Evolutionary conservation across 345 rosid genomes (phyloP).

Genomic region (Syzygium jambos): DNA sequence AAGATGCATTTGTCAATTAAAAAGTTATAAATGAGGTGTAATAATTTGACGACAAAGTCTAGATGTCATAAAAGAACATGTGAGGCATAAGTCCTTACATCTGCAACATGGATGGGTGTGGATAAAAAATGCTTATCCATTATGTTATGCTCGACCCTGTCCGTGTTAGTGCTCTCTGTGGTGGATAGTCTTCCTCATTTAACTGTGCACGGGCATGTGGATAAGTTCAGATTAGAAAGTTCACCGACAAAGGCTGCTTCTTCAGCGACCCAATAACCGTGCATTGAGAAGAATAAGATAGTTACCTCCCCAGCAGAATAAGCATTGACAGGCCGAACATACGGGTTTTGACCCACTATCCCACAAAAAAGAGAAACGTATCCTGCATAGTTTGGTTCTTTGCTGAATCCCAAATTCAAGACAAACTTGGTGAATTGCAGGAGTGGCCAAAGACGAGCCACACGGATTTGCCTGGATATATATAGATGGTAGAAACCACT

Average conservation of each 20-base stretch:
- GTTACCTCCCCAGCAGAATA: not conserved
- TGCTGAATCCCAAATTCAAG: not conserved
- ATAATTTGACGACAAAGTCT: not conserved
- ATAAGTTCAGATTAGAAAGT: not conserved
- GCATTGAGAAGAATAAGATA: not conserved
- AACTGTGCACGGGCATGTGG: not conserved
- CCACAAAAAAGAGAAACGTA: not conserved
- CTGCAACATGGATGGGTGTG: not conserved
- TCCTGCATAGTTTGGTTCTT: not conserved
- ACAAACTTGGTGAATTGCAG: not conserved
- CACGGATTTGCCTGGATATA: not conserved
- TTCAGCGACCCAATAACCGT: not conserved
- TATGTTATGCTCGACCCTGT: not conserved
- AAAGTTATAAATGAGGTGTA: not conserved
- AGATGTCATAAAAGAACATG: not conserved
- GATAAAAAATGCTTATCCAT: constrained; percentile 1
- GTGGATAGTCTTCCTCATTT: not conserved
- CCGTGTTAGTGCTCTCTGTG: not conserved
- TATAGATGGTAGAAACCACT: too few species aligned
- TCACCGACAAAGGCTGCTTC: not conserved
- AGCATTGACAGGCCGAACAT: not conserved
- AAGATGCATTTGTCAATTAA: not conserved
- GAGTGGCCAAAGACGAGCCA: not conserved
- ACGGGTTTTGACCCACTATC: not conserved
- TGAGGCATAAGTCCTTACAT: not conserved